A percentile compares a stretch with the other conserved stretches of the same genome.
These are phyloP conservation scores for Moelleriella libera DNA, from an alignment of 2,329 filamentous ascomycete species.

Conservation along the genomic window DNA sequence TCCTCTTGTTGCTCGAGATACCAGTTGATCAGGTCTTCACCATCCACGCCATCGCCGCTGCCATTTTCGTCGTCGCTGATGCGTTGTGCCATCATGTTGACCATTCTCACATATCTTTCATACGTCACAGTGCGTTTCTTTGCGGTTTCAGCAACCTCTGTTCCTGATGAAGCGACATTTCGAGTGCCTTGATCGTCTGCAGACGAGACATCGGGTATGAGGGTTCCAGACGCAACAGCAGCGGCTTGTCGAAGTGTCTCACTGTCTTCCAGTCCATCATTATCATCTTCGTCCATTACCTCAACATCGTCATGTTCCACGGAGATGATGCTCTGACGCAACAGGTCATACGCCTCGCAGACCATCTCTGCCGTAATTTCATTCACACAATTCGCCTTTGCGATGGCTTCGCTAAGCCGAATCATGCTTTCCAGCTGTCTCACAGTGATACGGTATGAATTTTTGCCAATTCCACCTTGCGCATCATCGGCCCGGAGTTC, in stretches of 20 bases:
- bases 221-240: constrained; percentile 26
- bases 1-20: constrained; percentile 86
- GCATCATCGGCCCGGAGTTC: constrained; percentile 87
- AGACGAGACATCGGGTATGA: constrained; percentile 30
- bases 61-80: constrained; percentile 71
- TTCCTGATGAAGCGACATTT: constrained; percentile 15
- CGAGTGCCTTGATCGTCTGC: constrained; percentile 19
- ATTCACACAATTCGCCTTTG: constrained; percentile 91
- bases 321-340: constrained; percentile 89
- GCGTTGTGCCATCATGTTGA: constrained; percentile 70
- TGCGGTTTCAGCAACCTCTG: constrained; percentile 16
- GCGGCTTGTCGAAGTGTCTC: constrained; percentile 26
- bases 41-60: constrained; percentile 69
- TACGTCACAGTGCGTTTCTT: constrained; percentile 82
- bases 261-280: constrained; percentile 32
- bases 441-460: constrained; percentile 95
- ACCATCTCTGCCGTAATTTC: constrained; percentile 80
- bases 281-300: constrained; percentile 61
- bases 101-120: constrained; percentile 85
- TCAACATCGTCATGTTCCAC: constrained; percentile 97
- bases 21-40: constrained; percentile 71
- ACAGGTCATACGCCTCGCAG: constrained; percentile 77
- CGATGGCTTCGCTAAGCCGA: constrained; percentile 90
- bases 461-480: constrained; percentile 83
- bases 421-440: constrained; percentile 94